Evolutionary conservation across 164 flowering plant genomes (phyloP).

Genomic region (Chimonanthus salicifolius): DNA sequence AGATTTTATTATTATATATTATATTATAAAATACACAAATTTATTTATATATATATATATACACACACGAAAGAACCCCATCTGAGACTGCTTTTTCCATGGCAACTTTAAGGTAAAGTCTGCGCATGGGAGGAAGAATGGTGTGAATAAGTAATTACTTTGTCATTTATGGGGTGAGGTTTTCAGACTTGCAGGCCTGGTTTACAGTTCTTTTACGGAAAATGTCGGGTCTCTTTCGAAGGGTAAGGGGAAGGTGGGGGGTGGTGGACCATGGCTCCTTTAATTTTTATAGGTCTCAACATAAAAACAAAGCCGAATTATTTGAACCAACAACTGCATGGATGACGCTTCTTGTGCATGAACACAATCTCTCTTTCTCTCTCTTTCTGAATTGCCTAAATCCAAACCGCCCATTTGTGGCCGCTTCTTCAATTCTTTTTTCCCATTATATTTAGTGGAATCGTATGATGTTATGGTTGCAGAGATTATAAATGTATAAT

Average conservation of each 20-base stretch:
- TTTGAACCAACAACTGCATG: neutral
- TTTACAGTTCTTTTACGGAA: neutral
- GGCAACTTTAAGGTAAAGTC: neutral
- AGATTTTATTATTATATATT: neutral
- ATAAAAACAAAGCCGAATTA: too few species aligned
- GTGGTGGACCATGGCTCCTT: constrained; percentile 21
- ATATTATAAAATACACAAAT: neutral
- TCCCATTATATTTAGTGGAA: neutral
- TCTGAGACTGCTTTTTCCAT: neutral
- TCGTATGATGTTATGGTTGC: neutral
- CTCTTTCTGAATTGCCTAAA: neutral
- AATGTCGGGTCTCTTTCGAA: constrained; percentile 35
- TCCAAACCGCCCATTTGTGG: neutral
- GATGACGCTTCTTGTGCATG: neutral
- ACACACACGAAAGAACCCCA: too few species aligned
- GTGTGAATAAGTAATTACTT: neutral
- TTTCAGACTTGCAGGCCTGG: constrained; percentile 6
- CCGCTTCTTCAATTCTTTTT: too few species aligned
- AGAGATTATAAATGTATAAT: too few species aligned
- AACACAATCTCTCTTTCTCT: neutral
- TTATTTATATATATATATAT: neutral
- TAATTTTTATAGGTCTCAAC: neutral
- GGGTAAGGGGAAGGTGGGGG: constrained; percentile 31
- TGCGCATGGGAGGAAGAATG: neutral
- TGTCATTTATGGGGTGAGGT: constrained; percentile 9